Base-by-base conservation (phyloP, 257 asterid species). In the Solanum tarapatanum region DNA sequence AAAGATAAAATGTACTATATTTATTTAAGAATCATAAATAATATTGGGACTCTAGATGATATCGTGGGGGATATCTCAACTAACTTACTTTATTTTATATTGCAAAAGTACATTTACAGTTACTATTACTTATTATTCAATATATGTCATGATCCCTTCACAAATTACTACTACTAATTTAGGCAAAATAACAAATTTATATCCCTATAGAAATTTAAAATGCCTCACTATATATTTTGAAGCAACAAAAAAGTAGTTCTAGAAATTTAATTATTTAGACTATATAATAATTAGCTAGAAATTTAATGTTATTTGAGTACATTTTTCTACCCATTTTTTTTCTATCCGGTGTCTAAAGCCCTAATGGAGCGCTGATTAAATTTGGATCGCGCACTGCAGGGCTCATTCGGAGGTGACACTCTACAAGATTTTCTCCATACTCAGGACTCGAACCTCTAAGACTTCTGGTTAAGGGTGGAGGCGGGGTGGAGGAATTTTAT, bases 331-430 rank as follows among this genome's bases (percentile, higher is more conserved):
- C 7, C 55, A 11, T 43, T 17, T 55, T 45, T 11, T 55, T 55
- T 55, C n/a, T 17, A 17, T 55, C 0, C 64, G 2, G 4, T 55
- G 10, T 2, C n/a, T 55, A 17, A 2, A 17, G 10, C n/a, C n/a
- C 23, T 51, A 51, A 17, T 55, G 62, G 0, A 0, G 10, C 10
- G 9, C 62, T 17, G 1, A 55, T 2, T 55, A 19, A 17, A 55
- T 55, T 19, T 1, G 64, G 3, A 51, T 51, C 0, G 3, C 16
- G 6, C 60, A 51, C 0, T 51, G 9, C 0, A 55, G 1, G n/a
- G 9, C 4, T 2, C n/a, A 17, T 17, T 17, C 10, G 0, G 10
- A 4, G 0, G n/a, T 55, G n/a, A 55, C 62, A 55, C 2, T 17
- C 62, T 55, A 55, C 4, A 55, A 51, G 1, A 51, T 17, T 51